Evolutionary conservation across 2,329 filamentous ascomycete genomes (phyloP).

Genomic region (Chrysoporthe austroafricana): DNA sequence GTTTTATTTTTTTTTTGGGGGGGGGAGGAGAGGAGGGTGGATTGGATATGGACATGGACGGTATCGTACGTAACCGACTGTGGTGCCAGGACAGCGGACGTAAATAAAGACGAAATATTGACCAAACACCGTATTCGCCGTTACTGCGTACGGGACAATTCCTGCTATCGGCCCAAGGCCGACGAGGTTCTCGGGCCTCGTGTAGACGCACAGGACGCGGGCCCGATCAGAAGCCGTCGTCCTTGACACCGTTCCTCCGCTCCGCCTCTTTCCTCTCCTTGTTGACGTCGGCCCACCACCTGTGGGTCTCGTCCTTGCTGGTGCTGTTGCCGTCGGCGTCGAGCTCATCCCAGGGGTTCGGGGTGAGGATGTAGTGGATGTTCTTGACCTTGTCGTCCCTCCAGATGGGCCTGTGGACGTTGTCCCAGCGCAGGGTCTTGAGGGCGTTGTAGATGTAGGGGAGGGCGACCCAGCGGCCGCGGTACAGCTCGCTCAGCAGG

Average conservation of each 20-base stretch:
- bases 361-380: conserved; percentile 63
- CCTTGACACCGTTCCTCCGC: conserved; percentile 43
- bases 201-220: background rate
- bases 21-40: no score
- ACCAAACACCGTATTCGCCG: background rate
- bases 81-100: background rate
- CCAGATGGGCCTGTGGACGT: conserved; percentile 61
- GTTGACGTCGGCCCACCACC: conserved; percentile 61
- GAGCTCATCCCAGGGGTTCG: conserved; percentile 65
- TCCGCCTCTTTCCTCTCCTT: conserved; percentile 48
- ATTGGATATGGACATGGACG: conserved; percentile 6
- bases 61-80: background rate
- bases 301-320: conserved; percentile 52
- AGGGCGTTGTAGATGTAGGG: conserved; percentile 67
- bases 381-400: conserved; percentile 62
- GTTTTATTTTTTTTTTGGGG: background rate
- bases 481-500: conserved; percentile 59
- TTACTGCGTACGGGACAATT: background rate
- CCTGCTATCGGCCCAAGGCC: background rate
- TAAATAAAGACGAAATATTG: background rate
- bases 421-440: conserved; percentile 60
- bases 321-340: conserved; percentile 48
- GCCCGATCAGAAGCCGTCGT: conserved; percentile 37
- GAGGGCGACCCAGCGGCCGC: conserved; percentile 59
- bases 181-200: background rate